Evolutionary conservation across 441 rosid genomes (phyloP).

Genomic region (Populus hybrid): DNA sequence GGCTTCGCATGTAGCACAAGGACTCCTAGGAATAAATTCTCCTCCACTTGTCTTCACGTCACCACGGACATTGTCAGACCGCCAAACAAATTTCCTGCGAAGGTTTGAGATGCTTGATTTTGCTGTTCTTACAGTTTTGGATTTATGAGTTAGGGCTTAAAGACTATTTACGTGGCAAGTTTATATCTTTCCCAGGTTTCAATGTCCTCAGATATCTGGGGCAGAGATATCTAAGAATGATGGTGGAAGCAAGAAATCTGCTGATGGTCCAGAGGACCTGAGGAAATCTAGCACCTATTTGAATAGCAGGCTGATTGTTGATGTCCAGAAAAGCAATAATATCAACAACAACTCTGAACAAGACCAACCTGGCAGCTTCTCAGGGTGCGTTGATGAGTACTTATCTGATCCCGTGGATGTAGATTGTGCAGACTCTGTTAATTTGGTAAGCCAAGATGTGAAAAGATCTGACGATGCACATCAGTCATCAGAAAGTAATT

Average conservation of each 20-base stretch:
- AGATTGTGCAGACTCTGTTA: conserved; percentile 29
- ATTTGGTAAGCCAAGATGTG: conserved; percentile 7
- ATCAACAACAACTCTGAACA: conserved; percentile 7
- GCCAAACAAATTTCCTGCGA: conserved; percentile 25
- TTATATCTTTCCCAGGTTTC: conserved; percentile 31
- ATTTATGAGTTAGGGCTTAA: background rate
- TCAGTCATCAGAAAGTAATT: conserved; percentile 22
- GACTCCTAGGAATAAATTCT: conserved; percentile 38
- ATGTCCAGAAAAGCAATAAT: conserved; percentile 20
- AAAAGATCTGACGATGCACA: conserved; percentile 16
- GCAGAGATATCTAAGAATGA: conserved; percentile 17
- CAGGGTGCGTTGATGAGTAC: conserved; percentile 38
- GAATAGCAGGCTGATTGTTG: conserved; percentile 10
- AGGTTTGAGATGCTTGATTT: conserved; percentile 32
- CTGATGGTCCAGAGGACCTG: conserved; percentile 6
- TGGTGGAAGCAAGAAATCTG: conserved; percentile 15
- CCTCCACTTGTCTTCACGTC: conserved; percentile 53
- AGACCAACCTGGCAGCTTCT: conserved; percentile 35
- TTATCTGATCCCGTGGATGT: conserved; percentile 35
- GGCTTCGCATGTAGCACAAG: conserved; percentile 29
- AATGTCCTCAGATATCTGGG: conserved; percentile 14
- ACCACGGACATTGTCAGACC: conserved; percentile 27
- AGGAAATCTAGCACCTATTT: conserved; percentile 21
- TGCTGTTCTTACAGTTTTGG: background rate
- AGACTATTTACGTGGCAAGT: conserved; percentile 5